Conservation (phyloP, 2,329 filamentous ascomycete species). For the Ilyonectria sp. region DNA sequence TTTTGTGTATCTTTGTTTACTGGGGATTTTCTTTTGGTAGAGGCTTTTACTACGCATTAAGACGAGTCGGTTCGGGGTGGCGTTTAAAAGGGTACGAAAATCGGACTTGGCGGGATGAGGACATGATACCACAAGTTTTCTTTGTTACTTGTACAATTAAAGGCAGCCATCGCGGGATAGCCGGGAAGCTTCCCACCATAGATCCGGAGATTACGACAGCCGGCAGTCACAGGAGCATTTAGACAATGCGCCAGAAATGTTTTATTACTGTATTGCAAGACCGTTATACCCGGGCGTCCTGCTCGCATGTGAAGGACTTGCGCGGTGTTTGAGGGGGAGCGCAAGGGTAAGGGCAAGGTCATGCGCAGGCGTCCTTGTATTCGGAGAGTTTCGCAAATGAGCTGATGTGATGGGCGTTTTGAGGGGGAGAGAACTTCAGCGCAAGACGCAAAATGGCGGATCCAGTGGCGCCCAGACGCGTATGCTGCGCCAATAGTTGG, state of each 20-base stretch:
- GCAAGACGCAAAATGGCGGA: not conserved
- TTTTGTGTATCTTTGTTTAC: not conserved
- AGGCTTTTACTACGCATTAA: not conserved
- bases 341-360: not conserved
- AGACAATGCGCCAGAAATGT: slow-evolving; percentile 4
- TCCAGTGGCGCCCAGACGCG: not conserved
- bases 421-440: not conserved
- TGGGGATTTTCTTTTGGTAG: not conserved
- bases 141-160: slow-evolving; percentile 13
- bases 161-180: not conserved
- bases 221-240: slow-evolving; percentile 8
- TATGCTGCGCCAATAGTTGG: not conserved
- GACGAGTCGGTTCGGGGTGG: slow-evolving; percentile 11
- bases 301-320: not conserved
- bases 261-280: slow-evolving; percentile 5
- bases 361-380: not conserved
- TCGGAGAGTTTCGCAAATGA: slow-evolving; percentile 11
- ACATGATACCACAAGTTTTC: slow-evolving; percentile 8
- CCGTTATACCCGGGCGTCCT: not conserved
- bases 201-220: slow-evolving; percentile 1
- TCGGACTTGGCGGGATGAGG: slow-evolving; percentile 5
- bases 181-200: not conserved
- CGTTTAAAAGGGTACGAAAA: slow-evolving; percentile 16
- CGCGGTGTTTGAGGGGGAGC: not conserved
- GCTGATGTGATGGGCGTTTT: slow-evolving; percentile 1